Evolutionary conservation across 768 basidiomycete species (phyloP).

Genomic region (Suillus paluster): DNA sequence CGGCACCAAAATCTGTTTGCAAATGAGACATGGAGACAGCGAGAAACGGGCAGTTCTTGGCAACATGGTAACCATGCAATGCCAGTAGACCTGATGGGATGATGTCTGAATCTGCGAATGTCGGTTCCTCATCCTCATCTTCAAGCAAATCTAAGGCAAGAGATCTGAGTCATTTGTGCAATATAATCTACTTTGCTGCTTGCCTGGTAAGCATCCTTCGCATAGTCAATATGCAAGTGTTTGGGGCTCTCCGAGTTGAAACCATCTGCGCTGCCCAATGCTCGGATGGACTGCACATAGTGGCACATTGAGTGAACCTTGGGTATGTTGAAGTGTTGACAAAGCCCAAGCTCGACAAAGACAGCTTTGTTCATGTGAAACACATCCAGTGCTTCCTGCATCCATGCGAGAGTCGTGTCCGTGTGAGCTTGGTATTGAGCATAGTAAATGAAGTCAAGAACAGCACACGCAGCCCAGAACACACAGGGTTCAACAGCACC

Average conservation of each 20-base stretch:
- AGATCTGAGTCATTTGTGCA: constrained; percentile 40
- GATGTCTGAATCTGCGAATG: too few species aligned
- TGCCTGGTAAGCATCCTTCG: too few species aligned
- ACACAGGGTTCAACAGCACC: too few species aligned
- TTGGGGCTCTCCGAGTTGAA: constrained; percentile 42
- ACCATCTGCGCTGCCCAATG: constrained; percentile 35
- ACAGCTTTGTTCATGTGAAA: constrained; percentile 35
- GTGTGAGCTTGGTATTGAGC: too few species aligned
- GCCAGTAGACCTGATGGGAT: too few species aligned
- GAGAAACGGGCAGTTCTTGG: background rate
- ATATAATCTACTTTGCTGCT: constrained; percentile 33
- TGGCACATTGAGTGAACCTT: constrained; percentile 39
- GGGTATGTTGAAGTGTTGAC: constrained; percentile 41
- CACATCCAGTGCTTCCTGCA: constrained; percentile 28
- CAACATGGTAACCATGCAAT: too few species aligned
- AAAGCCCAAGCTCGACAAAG: constrained; percentile 31
- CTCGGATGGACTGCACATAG: constrained; percentile 29
- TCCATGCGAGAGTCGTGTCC: constrained; percentile 22
- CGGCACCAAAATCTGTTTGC: constrained; percentile 5
- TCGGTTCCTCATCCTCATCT: too few species aligned
- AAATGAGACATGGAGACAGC: background rate
- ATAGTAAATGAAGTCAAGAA: too few species aligned
- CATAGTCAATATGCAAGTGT: constrained; percentile 47
- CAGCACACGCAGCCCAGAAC: too few species aligned
- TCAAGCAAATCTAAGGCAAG: too few species aligned